Evolutionary conservation across 768 basidiomycete species (phyloP), one percentile per base, ranked within the genome.

Genomic region (Leucosporidium yakuticum): DNA sequence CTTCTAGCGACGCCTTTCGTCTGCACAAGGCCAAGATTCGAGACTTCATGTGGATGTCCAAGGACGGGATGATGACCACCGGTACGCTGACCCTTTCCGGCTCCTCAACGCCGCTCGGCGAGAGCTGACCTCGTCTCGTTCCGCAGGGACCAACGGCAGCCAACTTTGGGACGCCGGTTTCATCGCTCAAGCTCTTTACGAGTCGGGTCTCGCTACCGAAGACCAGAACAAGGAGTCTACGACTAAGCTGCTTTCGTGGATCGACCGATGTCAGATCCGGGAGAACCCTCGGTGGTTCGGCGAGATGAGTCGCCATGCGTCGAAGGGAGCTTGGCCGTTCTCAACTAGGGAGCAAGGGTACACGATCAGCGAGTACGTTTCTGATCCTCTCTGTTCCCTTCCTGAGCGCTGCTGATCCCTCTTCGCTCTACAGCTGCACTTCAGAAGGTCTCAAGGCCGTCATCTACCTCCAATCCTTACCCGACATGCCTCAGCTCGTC

Each of bases 341-440:
- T 93, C 91, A 69, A 99, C 96, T 2, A 87, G 85, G 64, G 91
- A 92, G 75, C 96, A 99, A 79, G 86, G 91, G 7, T 98, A 97
- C 74, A 90, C 89, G 0, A 94, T 99, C 64, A 91, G 89, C 72
- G 96, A 99, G 39, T 44, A 15, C 8, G 39, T 15, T 44, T 15
- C 14, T 7, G 77, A 86, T 92, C 0, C 87, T 89, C 23, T 80
- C 11, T 44, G 11, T 44, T 5, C 34, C 12, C 34, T 12, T 36
- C 34, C 39, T n/a, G 39, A 44, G 39, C 39, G 39, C 39, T 15
- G 39, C 39, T 44, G 39, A 44, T 15, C 14, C 17, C 14, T 44
- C 17, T 3, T 44, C 39, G 39, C 39, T 15, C 14, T 2, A 44
- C 39, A 44, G 39, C 76, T 97, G 94, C 73, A 90, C 91, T 0